Base-by-base conservation (phyloP, 192 early-diverging fungal genomes). In the Backusella morwellensis region DNA sequence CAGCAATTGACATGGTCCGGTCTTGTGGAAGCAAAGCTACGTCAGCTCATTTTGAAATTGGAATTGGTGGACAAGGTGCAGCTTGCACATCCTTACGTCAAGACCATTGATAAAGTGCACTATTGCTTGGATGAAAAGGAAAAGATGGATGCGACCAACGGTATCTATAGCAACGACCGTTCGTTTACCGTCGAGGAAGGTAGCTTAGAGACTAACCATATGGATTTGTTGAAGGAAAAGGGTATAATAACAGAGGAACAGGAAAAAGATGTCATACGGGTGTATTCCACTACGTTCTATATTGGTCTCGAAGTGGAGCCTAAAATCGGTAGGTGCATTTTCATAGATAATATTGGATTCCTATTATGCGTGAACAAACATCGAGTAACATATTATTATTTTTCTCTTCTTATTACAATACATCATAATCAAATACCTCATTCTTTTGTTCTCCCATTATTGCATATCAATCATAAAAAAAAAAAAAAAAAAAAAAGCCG, bases 1-100 rank as follows among this genome's bases (percentile, higher is more conserved):
- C 80, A 86, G 12, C 94, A 96, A 59, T 80, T 95, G 75, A 88
- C 88, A 70, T 93, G 96, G 91, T 91, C 92, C 23, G 97, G 98
- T 38, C 87, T 96, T 78, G 93, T 98, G 0, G 98, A 99, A 79
- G 96, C 97, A 11, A 88, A 92, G 47, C 82, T 99, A 44, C 92
- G 98, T 76, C 94, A 95, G 68, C 88, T 96, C 15, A 90, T 98
- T 6, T 84, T 87, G 72, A 93, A 91, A 74, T 82, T 99, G n/a
- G 98, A 99, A 77, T 71, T 78, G 17, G 87, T 93, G 0, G 92
- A 95, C 4, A 80, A 85, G 66, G 72, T 99, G 42, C 79, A 87
- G 11, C 71, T 94, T 66, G 95, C 94, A 1, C 95, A 97, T 75
- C 98, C 98, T 44, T 98, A 91, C 81, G 94, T 96, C 70, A 96